These are phyloP conservation scores for Russula lepida DNA, from an alignment of 768 basidiomycete species.

Conservation along the genomic window DNA sequence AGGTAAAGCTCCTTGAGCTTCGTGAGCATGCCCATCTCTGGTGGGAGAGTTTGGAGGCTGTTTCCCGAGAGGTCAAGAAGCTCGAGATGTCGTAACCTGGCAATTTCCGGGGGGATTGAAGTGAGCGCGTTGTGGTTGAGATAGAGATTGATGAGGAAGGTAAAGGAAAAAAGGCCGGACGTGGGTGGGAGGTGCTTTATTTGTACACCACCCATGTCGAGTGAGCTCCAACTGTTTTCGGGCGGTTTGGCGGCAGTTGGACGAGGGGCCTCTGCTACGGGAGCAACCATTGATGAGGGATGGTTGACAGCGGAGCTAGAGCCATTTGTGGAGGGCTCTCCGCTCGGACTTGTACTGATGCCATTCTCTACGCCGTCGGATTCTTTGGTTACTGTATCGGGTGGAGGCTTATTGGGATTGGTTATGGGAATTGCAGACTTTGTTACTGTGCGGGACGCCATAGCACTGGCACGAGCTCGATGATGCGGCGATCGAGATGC, in stretches of 20 bases:
- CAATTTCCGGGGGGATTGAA: constrained; percentile 71
- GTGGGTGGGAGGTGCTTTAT: constrained; percentile 81
- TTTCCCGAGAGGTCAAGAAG: constrained; percentile 91
- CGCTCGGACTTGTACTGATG: constrained; percentile 20
- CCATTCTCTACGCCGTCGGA: constrained; percentile 19
- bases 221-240: constrained; percentile 75
- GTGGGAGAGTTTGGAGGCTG: constrained; percentile 63
- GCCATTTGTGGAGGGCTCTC: constrained; percentile 32
- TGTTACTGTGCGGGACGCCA: constrained; percentile 79
- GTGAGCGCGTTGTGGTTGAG: constrained; percentile 90
- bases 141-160: constrained; percentile 90
- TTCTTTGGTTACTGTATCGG: constrained; percentile 31
- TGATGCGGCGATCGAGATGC: constrained; percentile 85
- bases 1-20: constrained; percentile 86
- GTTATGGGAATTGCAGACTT: constrained; percentile 89
- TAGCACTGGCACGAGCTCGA: constrained; percentile 89
- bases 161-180: constrained; percentile 74
- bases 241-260: constrained; percentile 57
- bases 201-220: constrained; percentile 94
- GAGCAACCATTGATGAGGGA: constrained; percentile 70
- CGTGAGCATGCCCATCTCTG: constrained; percentile 86
- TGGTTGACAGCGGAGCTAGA: constrained; percentile 40
- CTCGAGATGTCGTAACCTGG: constrained; percentile 76
- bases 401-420: constrained; percentile 67
- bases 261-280: constrained; percentile 58